These are phyloP conservation scores for Fusarium zealandicum DNA, from an alignment of 2,329 filamentous ascomycete genomes.

Conservation along the genomic window DNA sequence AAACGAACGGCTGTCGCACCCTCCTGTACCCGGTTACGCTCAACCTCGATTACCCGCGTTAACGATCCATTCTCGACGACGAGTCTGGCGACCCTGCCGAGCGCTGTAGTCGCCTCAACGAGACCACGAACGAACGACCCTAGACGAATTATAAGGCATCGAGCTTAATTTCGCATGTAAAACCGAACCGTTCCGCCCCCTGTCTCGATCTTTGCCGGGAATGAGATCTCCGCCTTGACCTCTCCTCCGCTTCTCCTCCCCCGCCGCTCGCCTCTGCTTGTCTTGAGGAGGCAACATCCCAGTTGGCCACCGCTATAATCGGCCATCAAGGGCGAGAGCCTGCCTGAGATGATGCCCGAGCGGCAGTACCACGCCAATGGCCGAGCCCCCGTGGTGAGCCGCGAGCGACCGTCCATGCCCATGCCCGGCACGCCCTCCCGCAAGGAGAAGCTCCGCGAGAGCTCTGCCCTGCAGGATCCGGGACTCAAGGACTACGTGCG, in stretches of 20 bases:
- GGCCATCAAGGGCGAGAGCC: constrained; percentile 25
- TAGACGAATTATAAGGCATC: constrained; percentile 4
- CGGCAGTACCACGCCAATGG: constrained; percentile 52
- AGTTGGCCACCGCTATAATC: constrained; percentile 10
- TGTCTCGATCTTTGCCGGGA: constrained; percentile 37
- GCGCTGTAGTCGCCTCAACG: constrained; percentile 4
- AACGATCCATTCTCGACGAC: constrained; percentile 27
- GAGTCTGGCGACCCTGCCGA: background rate
- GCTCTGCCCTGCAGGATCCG: constrained; percentile 73
- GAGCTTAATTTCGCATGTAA: constrained; percentile 35
- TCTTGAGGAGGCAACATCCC: constrained; percentile 21
- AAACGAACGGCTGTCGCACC: constrained; percentile 25
- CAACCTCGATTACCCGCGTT: constrained; percentile 26
- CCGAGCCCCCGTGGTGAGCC: constrained; percentile 50
- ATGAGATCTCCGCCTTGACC: constrained; percentile 39
- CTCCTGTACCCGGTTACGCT: constrained; percentile 1
- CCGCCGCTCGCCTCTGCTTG: constrained; percentile 20
- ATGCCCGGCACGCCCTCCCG: constrained; percentile 67
- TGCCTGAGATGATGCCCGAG: constrained; percentile 44
- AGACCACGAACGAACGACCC: background rate
- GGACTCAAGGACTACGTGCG: constrained; percentile 81
- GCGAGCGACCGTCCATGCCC: constrained; percentile 55
- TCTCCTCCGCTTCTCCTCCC: constrained; percentile 16
- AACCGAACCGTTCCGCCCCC: constrained; percentile 30
- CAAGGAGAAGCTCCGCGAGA: constrained; percentile 69